Percentiles rank a stretch among this genome's conserved stretches.
Evolutionary conservation across 73 alveolate species (phyloP).

Genomic region (Tetrahymena elliotti): DNA sequence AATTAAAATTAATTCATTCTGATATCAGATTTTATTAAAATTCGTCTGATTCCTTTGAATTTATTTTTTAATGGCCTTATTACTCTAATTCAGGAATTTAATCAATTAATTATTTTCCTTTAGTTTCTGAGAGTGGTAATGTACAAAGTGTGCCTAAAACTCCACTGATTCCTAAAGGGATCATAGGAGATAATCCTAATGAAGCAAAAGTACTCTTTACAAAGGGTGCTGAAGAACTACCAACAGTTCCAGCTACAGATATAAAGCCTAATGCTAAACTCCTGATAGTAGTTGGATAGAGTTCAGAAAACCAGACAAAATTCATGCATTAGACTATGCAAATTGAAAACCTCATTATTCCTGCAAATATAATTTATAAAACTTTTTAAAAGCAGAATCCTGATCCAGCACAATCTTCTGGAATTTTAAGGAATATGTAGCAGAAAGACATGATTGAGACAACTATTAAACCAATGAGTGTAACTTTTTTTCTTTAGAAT

Average conservation of each 20-base stretch:
- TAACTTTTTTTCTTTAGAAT: background rate
- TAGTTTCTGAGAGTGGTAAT: slow-evolving; percentile 10
- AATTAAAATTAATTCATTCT: too few species aligned
- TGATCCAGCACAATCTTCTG: background rate
- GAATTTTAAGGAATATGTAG: background rate
- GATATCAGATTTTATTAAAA: background rate
- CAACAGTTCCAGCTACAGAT: slow-evolving; percentile 24
- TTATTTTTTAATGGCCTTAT: background rate
- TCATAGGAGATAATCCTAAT: slow-evolving; percentile 6
- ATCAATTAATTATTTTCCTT: background rate
- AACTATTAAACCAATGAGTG: background rate
- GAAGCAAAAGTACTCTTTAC: background rate
- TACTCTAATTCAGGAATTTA: slow-evolving; percentile 7
- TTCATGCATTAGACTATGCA: slow-evolving; percentile 7
- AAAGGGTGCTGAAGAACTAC: slow-evolving; percentile 2
- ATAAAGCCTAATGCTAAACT: slow-evolving; percentile 17
- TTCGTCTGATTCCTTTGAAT: background rate
- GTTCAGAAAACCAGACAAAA: slow-evolving; percentile 16
- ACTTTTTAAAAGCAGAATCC: background rate
- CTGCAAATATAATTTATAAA: background rate
- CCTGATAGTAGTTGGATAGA: slow-evolving; percentile 15
- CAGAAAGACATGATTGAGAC: background rate
- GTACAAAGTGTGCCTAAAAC: background rate
- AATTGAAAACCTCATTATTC: slow-evolving; percentile 13
- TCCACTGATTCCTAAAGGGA: slow-evolving; percentile 14